Base-by-base conservation (phyloP, 257 asterid genomes). In the Scutellaria barbata region DNA sequence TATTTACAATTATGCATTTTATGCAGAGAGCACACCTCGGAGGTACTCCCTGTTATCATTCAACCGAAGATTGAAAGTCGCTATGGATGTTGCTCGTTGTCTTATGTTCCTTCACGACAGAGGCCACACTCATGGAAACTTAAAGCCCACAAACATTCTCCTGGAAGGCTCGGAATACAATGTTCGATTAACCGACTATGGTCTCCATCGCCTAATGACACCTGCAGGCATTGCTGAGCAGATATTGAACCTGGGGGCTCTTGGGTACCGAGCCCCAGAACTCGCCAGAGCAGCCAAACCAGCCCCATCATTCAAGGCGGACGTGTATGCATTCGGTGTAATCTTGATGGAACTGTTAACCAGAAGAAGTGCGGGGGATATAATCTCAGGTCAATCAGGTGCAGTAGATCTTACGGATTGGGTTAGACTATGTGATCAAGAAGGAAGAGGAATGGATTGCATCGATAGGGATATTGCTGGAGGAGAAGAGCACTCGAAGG, bases 381-480 rank as follows among this genome's bases (percentile, higher is more conserved):
- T 95, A 1, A 95, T 95, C 66, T 95, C 99, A 0, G 96, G 97
- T 10, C 96, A 87, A 33, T 81, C 99, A 0, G 98, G 98, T 1
- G 98, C 98, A 0, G 99, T 95, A 37, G 99, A 95, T 84, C 92
- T 95, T 4, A 89, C 97, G 1, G 99, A 95, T 63, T 95, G 99
- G 99, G 95, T 95, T 40, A 76, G 96, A 4, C 80, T 95, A 8
- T 92, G 96, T 47, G 92, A 89, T 77, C 89, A 81, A 68, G 96
- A 95, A 72, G 96, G 98, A 53, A 79, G 97, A 52, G 95, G 93
- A 33, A 81, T 88, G 96, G 99, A 95, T 64, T 95, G 99, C 80
- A 79, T 95, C 6, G 99, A 95, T 61, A 85, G 94, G 57, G 97
- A 88, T 71, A 88, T 95, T 35, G 86, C 96, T 5, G 89, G 92